A percentile compares a stretch with the other conserved stretches of the same genome.
Conservation (phyloP, 768 basidiomycete species). For the Tubosaeta brunneosetosa region DNA sequence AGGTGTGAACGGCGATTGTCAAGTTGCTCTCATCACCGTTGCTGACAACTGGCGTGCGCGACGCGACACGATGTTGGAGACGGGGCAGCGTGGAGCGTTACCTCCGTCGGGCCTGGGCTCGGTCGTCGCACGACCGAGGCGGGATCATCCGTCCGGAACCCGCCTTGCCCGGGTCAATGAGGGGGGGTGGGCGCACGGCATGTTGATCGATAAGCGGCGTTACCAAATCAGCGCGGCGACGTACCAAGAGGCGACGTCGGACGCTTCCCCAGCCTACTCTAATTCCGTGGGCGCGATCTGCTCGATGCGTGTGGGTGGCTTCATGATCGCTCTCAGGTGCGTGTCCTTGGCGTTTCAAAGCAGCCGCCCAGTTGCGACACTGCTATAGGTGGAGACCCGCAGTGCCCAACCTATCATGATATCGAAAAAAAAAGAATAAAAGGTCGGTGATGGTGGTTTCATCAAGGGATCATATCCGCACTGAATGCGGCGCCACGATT, state of each 20-base stretch:
- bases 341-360: slow-evolving; percentile 15
- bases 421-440: no score
- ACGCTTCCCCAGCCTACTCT: not conserved
- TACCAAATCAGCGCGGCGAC: not conserved
- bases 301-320: not conserved
- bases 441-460: not conserved
- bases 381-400: not conserved
- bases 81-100: not conserved
- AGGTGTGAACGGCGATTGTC: not conserved
- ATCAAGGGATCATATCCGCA: not conserved
- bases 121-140: not conserved
- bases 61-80: not conserved
- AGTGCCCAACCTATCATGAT: not conserved
- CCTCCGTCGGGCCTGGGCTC: not conserved
- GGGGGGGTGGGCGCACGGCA: not conserved
- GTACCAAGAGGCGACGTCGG: not conserved
- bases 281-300: not conserved
- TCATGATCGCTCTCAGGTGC: not conserved
- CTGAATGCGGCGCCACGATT: not conserved
- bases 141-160: slow-evolving; percentile 1
- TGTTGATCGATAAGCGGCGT: not conserved
- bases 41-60: not conserved
- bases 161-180: slow-evolving; percentile 4
- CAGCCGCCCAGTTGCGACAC: not conserved
- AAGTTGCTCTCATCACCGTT: not conserved